A percentile compares a stretch with the other conserved stretches of the same genome.
Conservation (phyloP, 768 basidiomycete species). For the Fomitopsis serialis region DNA sequence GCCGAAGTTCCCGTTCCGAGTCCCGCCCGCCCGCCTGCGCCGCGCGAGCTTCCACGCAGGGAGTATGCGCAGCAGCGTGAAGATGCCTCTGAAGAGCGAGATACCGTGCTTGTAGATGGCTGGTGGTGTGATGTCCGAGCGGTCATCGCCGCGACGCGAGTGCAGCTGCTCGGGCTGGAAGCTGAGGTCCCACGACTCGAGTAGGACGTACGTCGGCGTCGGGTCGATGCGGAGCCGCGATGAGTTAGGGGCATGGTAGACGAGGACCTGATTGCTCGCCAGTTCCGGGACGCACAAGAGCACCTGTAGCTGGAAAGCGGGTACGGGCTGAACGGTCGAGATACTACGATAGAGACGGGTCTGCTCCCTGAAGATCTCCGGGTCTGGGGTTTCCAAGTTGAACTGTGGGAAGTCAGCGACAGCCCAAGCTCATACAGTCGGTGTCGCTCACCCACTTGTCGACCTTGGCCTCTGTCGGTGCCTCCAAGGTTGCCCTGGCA, state of each 20-base stretch:
- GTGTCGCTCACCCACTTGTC: slow-evolving; percentile 69
- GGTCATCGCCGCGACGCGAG: slow-evolving; percentile 8
- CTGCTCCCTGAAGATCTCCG: slow-evolving; percentile 59
- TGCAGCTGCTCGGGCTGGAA: slow-evolving; percentile 28
- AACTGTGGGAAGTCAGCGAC: slow-evolving; percentile 41
- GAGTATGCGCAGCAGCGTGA: slow-evolving; percentile 64
- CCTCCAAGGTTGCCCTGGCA: slow-evolving; percentile 59
- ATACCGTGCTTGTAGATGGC: slow-evolving; percentile 86
- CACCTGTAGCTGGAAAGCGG: slow-evolving; percentile 63
- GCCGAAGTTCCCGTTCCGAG: slow-evolving; percentile 38
- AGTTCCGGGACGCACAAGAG: slow-evolving; percentile 67
- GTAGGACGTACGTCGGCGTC: slow-evolving; percentile 59
- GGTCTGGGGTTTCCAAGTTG: slow-evolving; percentile 76
- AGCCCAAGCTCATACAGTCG: background rate
- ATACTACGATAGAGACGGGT: slow-evolving; percentile 58
- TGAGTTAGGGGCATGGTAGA: slow-evolving; percentile 53
- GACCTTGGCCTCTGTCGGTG: slow-evolving; percentile 39
- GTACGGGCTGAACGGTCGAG: slow-evolving; percentile 44
- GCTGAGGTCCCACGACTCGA: slow-evolving; percentile 64
- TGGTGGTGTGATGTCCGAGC: slow-evolving; percentile 54
- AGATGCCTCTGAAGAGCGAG: slow-evolving; percentile 74
- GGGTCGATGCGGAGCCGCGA: slow-evolving; percentile 65
- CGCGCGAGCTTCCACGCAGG: slow-evolving; percentile 74
- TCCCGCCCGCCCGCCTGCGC: slow-evolving; percentile 37
- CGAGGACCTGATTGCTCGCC: slow-evolving; percentile 65